phyloP scores from a whole-genome alignment of 2,329 filamentous ascomycete genomes.

The Lasiodiplodia hormozganensis region DNA sequence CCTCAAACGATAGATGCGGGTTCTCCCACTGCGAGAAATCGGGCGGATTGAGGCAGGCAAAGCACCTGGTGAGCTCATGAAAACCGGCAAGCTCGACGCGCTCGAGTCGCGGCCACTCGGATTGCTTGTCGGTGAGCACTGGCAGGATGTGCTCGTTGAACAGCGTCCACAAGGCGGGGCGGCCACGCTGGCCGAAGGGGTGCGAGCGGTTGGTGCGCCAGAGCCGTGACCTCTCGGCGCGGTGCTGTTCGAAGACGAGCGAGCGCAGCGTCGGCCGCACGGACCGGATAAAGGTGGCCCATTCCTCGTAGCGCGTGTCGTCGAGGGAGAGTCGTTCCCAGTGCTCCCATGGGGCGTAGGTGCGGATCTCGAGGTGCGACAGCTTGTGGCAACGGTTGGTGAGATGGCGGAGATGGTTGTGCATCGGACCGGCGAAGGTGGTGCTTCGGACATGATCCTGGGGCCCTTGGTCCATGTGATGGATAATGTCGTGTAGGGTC shows the following conservation, averaged over 20 bases:
- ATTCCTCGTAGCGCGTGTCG: conserved; percentile 15
- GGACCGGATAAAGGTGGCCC: conserved; percentile 7
- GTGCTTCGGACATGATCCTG: not conserved
- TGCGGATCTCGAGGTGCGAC: conserved; percentile 17
- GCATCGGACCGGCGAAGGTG: conserved; percentile 5
- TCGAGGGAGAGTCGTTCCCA: not conserved
- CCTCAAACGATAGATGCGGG: conserved; percentile 6
- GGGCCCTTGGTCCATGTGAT: not conserved
- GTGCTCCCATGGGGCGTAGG: conserved; percentile 17
- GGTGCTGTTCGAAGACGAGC: conserved; percentile 13
- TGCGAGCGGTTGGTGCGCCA: conserved; percentile 17
- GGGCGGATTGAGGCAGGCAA: not conserved
- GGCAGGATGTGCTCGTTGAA: conserved; percentile 12
- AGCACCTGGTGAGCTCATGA: conserved; percentile 7
- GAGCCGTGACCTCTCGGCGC: conserved; percentile 6
- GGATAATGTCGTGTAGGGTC: not conserved
- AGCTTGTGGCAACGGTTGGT: conserved; percentile 2
- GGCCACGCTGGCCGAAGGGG: conserved; percentile 11
- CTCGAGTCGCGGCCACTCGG: conserved; percentile 1
- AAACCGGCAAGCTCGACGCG: conserved; percentile 5
- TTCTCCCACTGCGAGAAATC: conserved; percentile 1
- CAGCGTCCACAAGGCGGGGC: conserved; percentile 2
- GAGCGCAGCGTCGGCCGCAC: not conserved
- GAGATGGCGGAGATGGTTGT: not conserved
- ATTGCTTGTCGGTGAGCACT: not conserved